Percentiles rank a stretch among this genome's conserved stretches.
phyloP scores from a whole-genome alignment of 176 grass and related monocot genomes.

The Aechmea fasciata region DNA sequence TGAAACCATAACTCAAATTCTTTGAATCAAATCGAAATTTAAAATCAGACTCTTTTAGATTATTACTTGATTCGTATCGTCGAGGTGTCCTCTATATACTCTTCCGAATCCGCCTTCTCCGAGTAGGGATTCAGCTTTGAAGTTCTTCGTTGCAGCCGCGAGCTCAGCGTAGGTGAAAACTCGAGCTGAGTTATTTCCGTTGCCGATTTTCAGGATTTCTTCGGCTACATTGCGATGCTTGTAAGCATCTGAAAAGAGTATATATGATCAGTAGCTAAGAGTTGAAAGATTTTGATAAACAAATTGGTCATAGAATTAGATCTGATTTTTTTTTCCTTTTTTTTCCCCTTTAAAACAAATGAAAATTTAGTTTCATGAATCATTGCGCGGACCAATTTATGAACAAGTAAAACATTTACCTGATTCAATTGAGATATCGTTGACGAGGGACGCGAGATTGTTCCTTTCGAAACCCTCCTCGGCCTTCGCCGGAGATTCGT shows the following conservation, averaged over 20 bases:
- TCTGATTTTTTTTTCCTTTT: not conserved
- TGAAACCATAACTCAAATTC: not conserved
- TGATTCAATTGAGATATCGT: conserved; percentile 25
- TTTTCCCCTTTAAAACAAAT: not conserved
- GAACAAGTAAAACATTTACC: not conserved
- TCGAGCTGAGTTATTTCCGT: conserved; percentile 20
- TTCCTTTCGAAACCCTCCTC: conserved; percentile 4
- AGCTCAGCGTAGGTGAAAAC: conserved; percentile 29
- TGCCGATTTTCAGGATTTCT: conserved; percentile 28
- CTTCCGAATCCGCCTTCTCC: conserved; percentile 45
- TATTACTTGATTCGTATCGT: conserved; percentile 25
- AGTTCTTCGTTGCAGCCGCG: conserved; percentile 22
- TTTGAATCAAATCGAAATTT: not conserved
- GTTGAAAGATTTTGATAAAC: conserved; percentile 1
- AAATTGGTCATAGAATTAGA: not conserved
- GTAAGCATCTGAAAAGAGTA: conserved; percentile 18
- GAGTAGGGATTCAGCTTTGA: conserved; percentile 24
- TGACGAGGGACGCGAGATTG: conserved; percentile 24
- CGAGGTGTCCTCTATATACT: conserved; percentile 31
- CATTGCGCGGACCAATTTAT: no score
- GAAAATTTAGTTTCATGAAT: not conserved
- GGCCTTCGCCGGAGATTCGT: not conserved
- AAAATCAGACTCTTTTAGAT: not conserved
- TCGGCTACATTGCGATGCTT: conserved; percentile 29
- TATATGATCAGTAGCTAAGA: conserved; percentile 1